Conservation (phyloP, 208 protist genomes). For the Wallacemonas collosoma region DNA sequence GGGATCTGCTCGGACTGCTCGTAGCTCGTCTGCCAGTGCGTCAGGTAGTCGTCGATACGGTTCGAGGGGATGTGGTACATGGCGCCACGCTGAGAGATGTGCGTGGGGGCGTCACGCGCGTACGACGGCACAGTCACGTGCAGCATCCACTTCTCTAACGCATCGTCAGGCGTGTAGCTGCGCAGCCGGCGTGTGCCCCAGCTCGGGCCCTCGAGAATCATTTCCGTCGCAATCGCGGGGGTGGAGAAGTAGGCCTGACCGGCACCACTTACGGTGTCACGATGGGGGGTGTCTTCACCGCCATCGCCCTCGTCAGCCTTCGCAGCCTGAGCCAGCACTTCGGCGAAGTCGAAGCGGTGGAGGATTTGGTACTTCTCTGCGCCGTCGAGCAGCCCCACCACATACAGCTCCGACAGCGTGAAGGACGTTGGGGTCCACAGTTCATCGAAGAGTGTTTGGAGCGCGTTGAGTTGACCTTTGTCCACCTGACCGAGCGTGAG, state of each 20-base stretch:
- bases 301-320: not conserved
- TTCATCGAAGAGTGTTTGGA: not conserved
- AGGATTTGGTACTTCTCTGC: conserved; percentile 12
- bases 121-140: conserved; percentile 1
- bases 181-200: conserved; percentile 5
- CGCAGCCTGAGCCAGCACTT: not conserved
- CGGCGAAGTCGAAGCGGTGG: conserved; percentile 4
- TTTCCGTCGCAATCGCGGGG: not conserved
- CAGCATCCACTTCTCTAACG: conserved; percentile 22
- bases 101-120: conserved; percentile 15
- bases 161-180: conserved; percentile 14
- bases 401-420: not conserved
- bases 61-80: conserved; percentile 24
- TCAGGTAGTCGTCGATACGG: conserved; percentile 12
- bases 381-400: conserved; percentile 14
- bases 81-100: conserved; percentile 20
- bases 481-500: conserved; percentile 19
- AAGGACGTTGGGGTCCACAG: conserved; percentile 6
- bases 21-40: conserved; percentile 4
- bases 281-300: not conserved
- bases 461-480: not conserved
- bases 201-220: conserved; percentile 12
- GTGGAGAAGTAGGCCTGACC: not conserved
- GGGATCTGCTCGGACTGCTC: not conserved
- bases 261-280: no score